Evolutionary conservation across 768 basidiomycete species (phyloP).

Genomic region (Amanita polypyramis): DNA sequence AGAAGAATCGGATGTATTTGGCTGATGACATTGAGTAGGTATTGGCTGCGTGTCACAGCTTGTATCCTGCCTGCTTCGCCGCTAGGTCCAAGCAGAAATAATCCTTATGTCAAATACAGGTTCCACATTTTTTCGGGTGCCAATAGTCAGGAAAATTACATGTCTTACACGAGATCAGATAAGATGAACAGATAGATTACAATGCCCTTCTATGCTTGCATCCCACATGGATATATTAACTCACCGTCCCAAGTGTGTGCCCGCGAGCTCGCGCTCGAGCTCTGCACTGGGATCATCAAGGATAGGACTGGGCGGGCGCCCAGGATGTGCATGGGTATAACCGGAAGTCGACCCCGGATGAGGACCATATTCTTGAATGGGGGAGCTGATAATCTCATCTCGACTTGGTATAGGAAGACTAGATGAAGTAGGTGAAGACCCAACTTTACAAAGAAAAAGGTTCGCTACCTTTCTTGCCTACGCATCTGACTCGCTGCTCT

Average conservation of each 20-base stretch:
- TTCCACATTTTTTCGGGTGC: neutral
- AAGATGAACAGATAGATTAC: neutral
- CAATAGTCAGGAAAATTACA: no score
- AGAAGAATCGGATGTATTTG: slow-evolving; percentile 8
- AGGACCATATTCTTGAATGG: slow-evolving; percentile 53
- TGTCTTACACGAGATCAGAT: neutral
- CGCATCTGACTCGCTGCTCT: slow-evolving; percentile 63
- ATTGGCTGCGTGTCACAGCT: no score
- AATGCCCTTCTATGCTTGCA: neutral
- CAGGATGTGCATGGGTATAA: slow-evolving; percentile 38
- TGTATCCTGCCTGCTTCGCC: no score
- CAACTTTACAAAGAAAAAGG: neutral
- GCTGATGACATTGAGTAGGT: slow-evolving; percentile 5
- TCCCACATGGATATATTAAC: no score
- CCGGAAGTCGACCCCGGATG: slow-evolving; percentile 60
- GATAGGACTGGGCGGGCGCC: slow-evolving; percentile 54
- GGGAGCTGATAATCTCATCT: slow-evolving; percentile 74
- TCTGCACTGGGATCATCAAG: slow-evolving; percentile 82
- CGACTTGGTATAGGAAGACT: slow-evolving; percentile 74
- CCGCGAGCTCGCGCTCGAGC: slow-evolving; percentile 78
- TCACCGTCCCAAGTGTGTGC: slow-evolving; percentile 40
- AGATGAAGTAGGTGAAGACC: slow-evolving; percentile 2
- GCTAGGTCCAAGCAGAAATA: no score
- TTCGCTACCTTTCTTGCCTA: slow-evolving; percentile 62
- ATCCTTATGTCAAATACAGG: no score